phyloP scores from a whole-genome alignment of 768 basidiomycete species.

The Cystofilobasidium bisporidii region DNA sequence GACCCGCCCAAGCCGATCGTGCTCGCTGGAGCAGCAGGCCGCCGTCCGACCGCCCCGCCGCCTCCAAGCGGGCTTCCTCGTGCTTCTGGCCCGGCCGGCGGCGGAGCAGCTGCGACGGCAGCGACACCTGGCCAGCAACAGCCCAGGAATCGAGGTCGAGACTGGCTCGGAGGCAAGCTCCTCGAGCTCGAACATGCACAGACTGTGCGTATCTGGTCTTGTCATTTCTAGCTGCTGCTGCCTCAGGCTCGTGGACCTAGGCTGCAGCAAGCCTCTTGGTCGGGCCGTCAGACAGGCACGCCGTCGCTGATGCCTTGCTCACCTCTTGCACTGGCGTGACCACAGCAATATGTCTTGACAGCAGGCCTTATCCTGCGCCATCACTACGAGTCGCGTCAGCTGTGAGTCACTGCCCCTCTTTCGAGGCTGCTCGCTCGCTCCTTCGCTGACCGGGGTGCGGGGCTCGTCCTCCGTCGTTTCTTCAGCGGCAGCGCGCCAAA shows the following conservation, averaged over 20 bases:
- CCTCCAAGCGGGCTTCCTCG: too few species aligned
- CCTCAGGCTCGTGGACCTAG: too few species aligned
- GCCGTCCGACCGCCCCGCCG: too few species aligned
- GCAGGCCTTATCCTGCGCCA: slow-evolving; percentile 1
- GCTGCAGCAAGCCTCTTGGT: too few species aligned
- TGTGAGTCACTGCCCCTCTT: neutral
- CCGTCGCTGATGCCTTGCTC: neutral
- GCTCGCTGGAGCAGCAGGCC: too few species aligned
- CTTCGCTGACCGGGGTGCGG: too few species aligned
- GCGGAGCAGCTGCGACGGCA: neutral
- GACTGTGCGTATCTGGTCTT: neutral
- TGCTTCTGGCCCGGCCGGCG: too few species aligned
- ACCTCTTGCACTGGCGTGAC: neutral
- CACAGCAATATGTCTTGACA: slow-evolving; percentile 2
- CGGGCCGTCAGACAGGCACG: neutral
- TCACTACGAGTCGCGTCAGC: neutral
- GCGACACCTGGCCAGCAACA: neutral
- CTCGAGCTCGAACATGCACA: neutral
- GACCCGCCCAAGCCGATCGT: neutral
- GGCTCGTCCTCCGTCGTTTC: neutral
- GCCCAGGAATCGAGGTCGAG: neutral
- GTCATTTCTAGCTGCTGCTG: too few species aligned
- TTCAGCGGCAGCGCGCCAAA: neutral
- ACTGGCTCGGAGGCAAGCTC: neutral
- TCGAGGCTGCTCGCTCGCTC: too few species aligned